Base-by-base conservation (phyloP, 2,329 filamentous ascomycete species). In the Periglandula ipomoeae region DNA sequence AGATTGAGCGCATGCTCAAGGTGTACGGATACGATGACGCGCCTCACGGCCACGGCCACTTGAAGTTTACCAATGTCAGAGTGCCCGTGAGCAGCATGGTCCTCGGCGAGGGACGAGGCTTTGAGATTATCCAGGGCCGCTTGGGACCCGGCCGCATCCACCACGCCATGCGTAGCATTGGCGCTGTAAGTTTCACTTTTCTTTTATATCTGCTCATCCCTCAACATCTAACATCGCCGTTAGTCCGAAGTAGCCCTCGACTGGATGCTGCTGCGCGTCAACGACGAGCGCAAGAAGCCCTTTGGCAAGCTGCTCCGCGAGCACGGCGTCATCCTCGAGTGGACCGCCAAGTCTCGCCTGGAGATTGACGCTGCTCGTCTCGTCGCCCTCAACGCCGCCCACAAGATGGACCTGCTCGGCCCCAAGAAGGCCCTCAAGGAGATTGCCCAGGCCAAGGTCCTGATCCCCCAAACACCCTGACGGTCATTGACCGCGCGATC, bases 11-110 rank as follows among this genome's bases (percentile, higher is more conserved):
- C 58, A 95, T 96, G 88, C 75, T 98, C 48, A 85, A 78, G 45
- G 91, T 97, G 55, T 95, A 94, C 68, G 93, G 93, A 50, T 97
- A 89, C 70, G 93, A 97, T 65, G 93, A 98, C 60, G 93, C 93
- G n/a, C 93, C 93, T 2, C 93, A 98, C 67, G 93, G 93, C 49
- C 93, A 98, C 70, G 93, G 89, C 40, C 91, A 98, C 68, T 82
- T 98, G 63, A 79, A 74, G 32, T 97, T 98, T 71, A 76, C 83
- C 51, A 85, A 97, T 64, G 93, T 97, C 53, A 86, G 91, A 51
- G 87, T 98, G 0, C 91, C 91, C 7, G 81, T 75, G 27, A 72
- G 74, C 59, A 93, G 87, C 71, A 84, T 98, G 62, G 86, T 97
- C 10, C 84, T 98, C 3, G 91, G 93, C 52, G 88, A 93, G 66